Evolutionary conservation across 805 yeast species (phyloP), one percentile per base, ranked within the genome.

Genomic region (Blastobotrys parvus): DNA sequence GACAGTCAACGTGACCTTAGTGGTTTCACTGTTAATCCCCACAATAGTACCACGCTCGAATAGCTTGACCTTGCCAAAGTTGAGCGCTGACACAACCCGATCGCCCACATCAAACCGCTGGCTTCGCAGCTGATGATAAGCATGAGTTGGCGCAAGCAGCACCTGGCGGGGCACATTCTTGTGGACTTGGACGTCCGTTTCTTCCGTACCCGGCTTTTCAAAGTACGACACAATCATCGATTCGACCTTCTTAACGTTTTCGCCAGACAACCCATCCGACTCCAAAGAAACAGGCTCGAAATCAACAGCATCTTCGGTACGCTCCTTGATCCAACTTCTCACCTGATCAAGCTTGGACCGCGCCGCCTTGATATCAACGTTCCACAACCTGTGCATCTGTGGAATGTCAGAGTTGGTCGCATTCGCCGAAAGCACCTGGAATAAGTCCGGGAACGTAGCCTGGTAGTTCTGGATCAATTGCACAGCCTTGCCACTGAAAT

Each of bases 21-120:
- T 56, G 7, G 77, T 75, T 29, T 77, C 71, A 52, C 79, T 75
- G 29, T 77, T 71, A 34, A 85, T 86, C 33, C 77, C 69, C 39
- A 85, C 82, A 43, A 92, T 94, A 1, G 96, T 88, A 60, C 99
- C 99, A 56, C 82, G 82, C 20, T 85, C 73, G 58, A 82, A 87
- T 44, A 80, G 64, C 21, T 96, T 95, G 13, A 89, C 95, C 57
- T 85, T 87, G 41, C 97, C 97, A 19, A 84, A 78, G 53, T 80
- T 84, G 53, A 82, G 82, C 18, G 87, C 83, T 52, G 85, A 88
- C 19, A 84, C 74, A 23, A 92, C 86, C 47, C 98, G 75, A 57
- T 92, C 97, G 54, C 98, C 98, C 18, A 92, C 69, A 22, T 74
- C 72, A 59, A 92, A 92, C 37, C 70, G 65, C 66, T 92, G 99